Evolutionary conservation across 148 eudicot genomes (phyloP).

Genomic region (Dysphania ambrosioides): DNA sequence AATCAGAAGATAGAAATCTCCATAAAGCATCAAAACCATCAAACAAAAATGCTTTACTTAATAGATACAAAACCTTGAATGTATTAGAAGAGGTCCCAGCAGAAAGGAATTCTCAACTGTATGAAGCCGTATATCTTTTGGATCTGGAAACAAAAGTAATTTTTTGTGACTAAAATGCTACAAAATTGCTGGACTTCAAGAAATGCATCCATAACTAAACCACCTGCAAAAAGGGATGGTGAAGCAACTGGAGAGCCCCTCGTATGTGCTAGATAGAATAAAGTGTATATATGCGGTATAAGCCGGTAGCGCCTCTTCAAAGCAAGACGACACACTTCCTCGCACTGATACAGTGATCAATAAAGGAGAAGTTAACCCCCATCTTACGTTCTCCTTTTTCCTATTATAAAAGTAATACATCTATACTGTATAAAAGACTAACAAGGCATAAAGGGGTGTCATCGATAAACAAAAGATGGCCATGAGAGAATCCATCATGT

Average conservation of each 20-base stretch:
- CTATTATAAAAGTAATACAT: neutral
- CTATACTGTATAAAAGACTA: neutral
- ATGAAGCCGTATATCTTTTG: constrained; percentile 65
- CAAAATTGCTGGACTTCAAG: constrained; percentile 1
- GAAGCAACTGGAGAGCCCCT: constrained; percentile 84
- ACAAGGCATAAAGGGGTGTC: neutral
- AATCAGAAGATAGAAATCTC: neutral
- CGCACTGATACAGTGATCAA: constrained; percentile 77
- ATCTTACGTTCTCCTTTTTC: neutral
- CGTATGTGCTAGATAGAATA: constrained; percentile 91
- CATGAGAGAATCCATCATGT: neutral
- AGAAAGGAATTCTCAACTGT: constrained; percentile 69
- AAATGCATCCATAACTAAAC: neutral
- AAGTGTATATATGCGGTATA: constrained; percentile 85
- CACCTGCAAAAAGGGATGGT: constrained; percentile 90
- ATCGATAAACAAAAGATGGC: neutral
- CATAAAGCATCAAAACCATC: constrained; percentile 2
- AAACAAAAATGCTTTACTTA: neutral
- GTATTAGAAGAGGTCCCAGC: constrained; percentile 82
- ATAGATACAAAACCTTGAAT: constrained; percentile 62
- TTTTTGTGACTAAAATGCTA: constrained; percentile 2
- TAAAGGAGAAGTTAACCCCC: constrained; percentile 16
- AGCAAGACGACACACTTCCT: constrained; percentile 94
- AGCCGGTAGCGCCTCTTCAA: constrained; percentile 88
- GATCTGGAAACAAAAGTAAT: constrained; percentile 49